A percentile compares a stretch with the other conserved stretches of the same genome.
phyloP scores from a whole-genome alignment of 2,329 filamentous ascomycete species.

The Gremmenia infestans region DNA sequence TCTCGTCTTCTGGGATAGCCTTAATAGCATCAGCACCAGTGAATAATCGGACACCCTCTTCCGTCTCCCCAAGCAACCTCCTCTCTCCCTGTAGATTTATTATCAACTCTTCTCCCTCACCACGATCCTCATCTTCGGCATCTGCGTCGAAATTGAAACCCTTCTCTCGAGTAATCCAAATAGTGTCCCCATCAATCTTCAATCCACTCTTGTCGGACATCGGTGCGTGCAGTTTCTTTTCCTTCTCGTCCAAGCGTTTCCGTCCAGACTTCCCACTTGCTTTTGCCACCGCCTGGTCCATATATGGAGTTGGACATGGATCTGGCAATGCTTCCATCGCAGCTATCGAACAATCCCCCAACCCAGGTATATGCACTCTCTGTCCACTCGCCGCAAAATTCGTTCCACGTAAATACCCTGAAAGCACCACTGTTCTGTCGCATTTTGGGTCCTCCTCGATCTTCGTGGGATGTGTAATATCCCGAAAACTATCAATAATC shows the following conservation, averaged over 20 bases:
- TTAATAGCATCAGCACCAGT: slow-evolving; percentile 67
- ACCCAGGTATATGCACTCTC: slow-evolving; percentile 83
- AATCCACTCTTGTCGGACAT: slow-evolving; percentile 98
- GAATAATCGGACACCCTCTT: slow-evolving; percentile 82
- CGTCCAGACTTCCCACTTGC: slow-evolving; percentile 75
- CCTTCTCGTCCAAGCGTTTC: slow-evolving; percentile 85
- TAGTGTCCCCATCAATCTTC: slow-evolving; percentile 93
- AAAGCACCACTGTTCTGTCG: slow-evolving; percentile 84
- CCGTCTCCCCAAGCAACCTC: slow-evolving; percentile 73
- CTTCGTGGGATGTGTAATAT: slow-evolving; percentile 87
- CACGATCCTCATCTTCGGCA: slow-evolving; percentile 62
- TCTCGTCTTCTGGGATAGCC: slow-evolving; percentile 51
- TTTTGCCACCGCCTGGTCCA: slow-evolving; percentile 83
- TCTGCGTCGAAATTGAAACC: slow-evolving; percentile 72
- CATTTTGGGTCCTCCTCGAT: slow-evolving; percentile 86
- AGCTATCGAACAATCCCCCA: slow-evolving; percentile 82
- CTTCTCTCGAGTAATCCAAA: slow-evolving; percentile 74
- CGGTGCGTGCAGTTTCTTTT: slow-evolving; percentile 91
- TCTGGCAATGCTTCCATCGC: slow-evolving; percentile 86
- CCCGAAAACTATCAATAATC: slow-evolving; percentile 88
- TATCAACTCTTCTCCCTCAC: slow-evolving; percentile 94
- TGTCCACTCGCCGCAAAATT: slow-evolving; percentile 87
- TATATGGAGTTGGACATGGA: slow-evolving; percentile 88
- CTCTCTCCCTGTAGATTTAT: slow-evolving; percentile 82
- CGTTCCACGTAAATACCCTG: slow-evolving; percentile 89